Conservation (phyloP, 2,329 filamentous ascomycete genomes). For the Xylaria polymorpha region DNA sequence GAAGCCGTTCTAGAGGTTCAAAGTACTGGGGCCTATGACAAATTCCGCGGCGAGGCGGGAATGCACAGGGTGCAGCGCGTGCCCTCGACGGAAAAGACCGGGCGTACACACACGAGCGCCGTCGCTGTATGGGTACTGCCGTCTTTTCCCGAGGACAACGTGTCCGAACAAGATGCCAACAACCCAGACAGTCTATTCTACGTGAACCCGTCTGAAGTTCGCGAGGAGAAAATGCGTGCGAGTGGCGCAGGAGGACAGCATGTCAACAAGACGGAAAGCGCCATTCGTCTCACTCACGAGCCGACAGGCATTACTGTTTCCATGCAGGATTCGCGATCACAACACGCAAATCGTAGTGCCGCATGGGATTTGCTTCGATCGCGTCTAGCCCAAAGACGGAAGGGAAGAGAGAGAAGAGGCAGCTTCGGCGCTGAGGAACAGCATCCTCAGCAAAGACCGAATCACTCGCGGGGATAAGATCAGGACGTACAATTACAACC, state of each 20-base stretch:
- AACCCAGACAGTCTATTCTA: conserved; percentile 94
- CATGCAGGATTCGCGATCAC: conserved; percentile 93
- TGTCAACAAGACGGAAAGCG: conserved; percentile 98
- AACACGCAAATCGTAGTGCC: conserved; percentile 86
- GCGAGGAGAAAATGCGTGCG: conserved; percentile 88
- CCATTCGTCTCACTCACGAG: conserved; percentile 89
- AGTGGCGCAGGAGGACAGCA: conserved; percentile 95
- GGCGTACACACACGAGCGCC: conserved; percentile 92
- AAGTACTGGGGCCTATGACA: conserved; percentile 80
- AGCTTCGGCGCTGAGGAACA: conserved; percentile 77
- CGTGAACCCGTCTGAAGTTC: conserved; percentile 84
- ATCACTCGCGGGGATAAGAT: conserved; percentile 95
- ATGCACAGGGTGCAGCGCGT: conserved; percentile 96
- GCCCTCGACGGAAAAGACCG: conserved; percentile 89
- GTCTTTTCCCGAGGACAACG: conserved; percentile 72
- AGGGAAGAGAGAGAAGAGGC: conserved; percentile 88
- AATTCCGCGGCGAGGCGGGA: conserved; percentile 87
- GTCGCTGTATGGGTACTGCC: conserved; percentile 93
- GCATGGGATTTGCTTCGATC: conserved; percentile 89
- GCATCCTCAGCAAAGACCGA: conserved; percentile 80
- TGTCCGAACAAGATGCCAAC: conserved; percentile 71
- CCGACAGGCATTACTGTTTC: conserved; percentile 88
- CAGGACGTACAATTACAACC: conserved; percentile 84
- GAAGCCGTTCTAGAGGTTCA: conserved; percentile 91
- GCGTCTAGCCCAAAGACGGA: conserved; percentile 80